Evolutionary conservation across 805 yeast genomes (phyloP).

Genomic region (Priceomyces fermenticarens): DNA sequence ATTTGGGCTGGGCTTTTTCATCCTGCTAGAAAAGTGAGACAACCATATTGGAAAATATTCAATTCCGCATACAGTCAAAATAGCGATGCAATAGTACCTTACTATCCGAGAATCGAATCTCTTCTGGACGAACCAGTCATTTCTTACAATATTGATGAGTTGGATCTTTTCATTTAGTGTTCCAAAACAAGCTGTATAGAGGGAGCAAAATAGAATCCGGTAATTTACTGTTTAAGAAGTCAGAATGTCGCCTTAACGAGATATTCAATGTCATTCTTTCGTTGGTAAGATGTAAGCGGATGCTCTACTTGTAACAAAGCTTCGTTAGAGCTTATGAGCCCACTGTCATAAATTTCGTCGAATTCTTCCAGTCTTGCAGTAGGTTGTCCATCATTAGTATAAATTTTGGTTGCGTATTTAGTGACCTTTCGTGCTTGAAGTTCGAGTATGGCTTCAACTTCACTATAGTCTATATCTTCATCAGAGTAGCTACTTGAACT

Average conservation of each 20-base stretch:
- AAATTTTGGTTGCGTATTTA: conserved; percentile 36
- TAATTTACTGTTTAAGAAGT: not conserved
- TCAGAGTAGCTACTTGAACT: conserved; percentile 12
- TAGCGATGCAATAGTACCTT: conserved; percentile 76
- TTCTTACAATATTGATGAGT: conserved; percentile 43
- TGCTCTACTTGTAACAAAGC: conserved; percentile 5
- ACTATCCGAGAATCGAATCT: conserved; percentile 60
- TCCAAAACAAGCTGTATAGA: not conserved
- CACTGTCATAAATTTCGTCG: conserved; percentile 15
- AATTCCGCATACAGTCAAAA: conserved; percentile 73
- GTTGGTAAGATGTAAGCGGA: conserved; percentile 7
- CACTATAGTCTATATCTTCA: conserved; percentile 13
- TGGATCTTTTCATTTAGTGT: conserved; percentile 41
- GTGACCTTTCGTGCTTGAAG: conserved; percentile 54
- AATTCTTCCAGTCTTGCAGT: conserved; percentile 21
- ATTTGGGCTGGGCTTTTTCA: conserved; percentile 88
- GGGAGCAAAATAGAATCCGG: not conserved
- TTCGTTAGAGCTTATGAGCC: conserved; percentile 2
- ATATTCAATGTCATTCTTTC: conserved; percentile 8
- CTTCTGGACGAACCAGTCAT: conserved; percentile 19
- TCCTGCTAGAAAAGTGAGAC: conserved; percentile 84
- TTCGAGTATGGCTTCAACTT: conserved; percentile 42
- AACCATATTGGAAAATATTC: conserved; percentile 81
- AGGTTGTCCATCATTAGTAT: conserved; percentile 30
- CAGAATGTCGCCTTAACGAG: conserved; percentile 12